A percentile compares a stretch with the other conserved stretches of the same genome.
Conservation (phyloP, 1,284 basidiomycete species). For the Ustilago vetiveriae region DNA sequence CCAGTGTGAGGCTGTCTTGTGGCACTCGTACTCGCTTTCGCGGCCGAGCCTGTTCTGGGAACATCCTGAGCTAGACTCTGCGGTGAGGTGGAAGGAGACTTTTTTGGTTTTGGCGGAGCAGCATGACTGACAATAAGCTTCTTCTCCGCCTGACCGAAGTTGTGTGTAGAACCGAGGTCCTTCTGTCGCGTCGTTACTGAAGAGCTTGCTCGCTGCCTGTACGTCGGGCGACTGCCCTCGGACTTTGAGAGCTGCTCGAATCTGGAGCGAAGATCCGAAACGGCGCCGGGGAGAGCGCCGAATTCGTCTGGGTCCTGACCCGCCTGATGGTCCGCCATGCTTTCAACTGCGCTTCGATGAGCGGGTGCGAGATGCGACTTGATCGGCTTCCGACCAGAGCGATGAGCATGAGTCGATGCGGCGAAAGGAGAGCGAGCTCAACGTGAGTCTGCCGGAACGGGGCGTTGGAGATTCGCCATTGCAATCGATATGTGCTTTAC, state of each 20-base stretch:
- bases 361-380: neutral
- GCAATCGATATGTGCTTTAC: neutral
- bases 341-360: neutral
- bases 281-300: conserved; percentile 37
- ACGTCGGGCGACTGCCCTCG: conserved; percentile 29
- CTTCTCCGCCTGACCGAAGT: conserved; percentile 38
- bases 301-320: conserved; percentile 43
- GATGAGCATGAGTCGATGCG: too few species aligned
- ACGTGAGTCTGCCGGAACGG: neutral
- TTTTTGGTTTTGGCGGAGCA: conserved; percentile 17
- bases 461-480: neutral
- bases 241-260: conserved; percentile 52
- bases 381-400: neutral
- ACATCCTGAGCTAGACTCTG: conserved; percentile 9
- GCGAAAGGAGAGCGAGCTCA: neutral
- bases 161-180: conserved; percentile 34
- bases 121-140: conserved; percentile 20
- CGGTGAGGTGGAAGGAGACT: conserved; percentile 5
- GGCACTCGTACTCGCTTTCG: neutral
- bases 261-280: conserved; percentile 43
- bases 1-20: neutral
- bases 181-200: conserved; percentile 15
- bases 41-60: neutral
- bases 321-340: conserved; percentile 29
- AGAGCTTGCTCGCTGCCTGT: neutral